Conservation (phyloP, 805 yeast genomes). For the Metschnikowia bowlesiae region DNA sequence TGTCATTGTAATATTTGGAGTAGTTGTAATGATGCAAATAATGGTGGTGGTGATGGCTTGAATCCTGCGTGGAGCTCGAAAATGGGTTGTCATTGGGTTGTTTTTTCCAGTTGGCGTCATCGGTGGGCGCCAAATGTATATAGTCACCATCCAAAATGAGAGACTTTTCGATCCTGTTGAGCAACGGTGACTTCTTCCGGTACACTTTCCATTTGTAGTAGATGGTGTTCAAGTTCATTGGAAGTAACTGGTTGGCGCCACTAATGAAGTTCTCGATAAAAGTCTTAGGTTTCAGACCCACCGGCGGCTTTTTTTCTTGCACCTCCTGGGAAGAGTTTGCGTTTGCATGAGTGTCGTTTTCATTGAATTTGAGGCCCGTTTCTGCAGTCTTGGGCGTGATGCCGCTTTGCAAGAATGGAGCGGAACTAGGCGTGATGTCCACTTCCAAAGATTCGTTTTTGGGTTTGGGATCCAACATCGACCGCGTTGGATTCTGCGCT, state of each 20-base stretch:
- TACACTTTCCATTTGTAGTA: constrained; percentile 84
- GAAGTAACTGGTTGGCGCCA: constrained; percentile 18
- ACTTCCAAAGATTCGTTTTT: constrained; percentile 15
- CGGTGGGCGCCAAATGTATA: constrained; percentile 81
- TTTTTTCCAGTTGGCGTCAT: constrained; percentile 50
- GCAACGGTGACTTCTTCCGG: constrained; percentile 82
- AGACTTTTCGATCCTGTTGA: constrained; percentile 74
- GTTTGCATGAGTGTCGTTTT: neutral
- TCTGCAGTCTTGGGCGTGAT: constrained; percentile 21
- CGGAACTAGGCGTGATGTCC: constrained; percentile 28
- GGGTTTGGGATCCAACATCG: constrained; percentile 12
- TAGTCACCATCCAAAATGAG: constrained; percentile 93
- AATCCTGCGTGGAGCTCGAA: constrained; percentile 12
- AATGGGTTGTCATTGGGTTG: constrained; percentile 32
- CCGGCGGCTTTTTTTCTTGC: neutral
- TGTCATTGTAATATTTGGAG: constrained; percentile 51
- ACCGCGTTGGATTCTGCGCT: constrained; percentile 8
- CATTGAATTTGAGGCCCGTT: neutral
- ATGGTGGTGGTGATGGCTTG: constrained; percentile 30
- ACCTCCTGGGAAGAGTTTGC: neutral
- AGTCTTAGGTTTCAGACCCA: constrained; percentile 15
- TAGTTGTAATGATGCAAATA: constrained; percentile 38
- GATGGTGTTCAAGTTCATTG: constrained; percentile 44
- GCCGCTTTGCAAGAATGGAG: constrained; percentile 17
- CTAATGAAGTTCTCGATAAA: constrained; percentile 11